A percentile compares a stretch with the other conserved stretches of the same genome.
phyloP scores from a whole-genome alignment of 2,329 filamentous ascomycete species.

The Cordyceps tenuipes region DNA sequence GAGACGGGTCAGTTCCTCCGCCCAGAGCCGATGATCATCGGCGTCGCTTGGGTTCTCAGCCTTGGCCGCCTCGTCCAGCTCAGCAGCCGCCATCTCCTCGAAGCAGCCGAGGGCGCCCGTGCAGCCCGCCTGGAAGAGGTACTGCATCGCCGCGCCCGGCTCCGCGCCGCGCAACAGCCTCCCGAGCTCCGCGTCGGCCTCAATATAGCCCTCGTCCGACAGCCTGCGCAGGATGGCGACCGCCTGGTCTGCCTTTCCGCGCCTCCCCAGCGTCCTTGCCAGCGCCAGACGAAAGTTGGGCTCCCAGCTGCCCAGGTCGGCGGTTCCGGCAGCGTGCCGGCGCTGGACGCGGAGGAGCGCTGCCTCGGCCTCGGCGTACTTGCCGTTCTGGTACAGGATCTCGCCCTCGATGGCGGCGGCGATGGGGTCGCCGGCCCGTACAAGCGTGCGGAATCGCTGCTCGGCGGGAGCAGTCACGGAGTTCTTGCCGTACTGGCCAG shows the following conservation, averaged over 20 bases:
- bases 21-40: conserved; percentile 22
- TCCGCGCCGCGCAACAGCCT: conserved; percentile 18
- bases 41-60: conserved; percentile 13
- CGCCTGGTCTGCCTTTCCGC: conserved; percentile 18
- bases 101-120: conserved; percentile 20
- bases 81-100: conserved; percentile 22
- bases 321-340: background rate
- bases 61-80: conserved; percentile 18
- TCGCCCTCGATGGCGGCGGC: conserved; percentile 28
- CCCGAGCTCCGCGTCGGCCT: conserved; percentile 22
- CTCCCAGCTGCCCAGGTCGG: conserved; percentile 6
- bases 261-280: conserved; percentile 1
- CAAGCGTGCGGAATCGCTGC: conserved; percentile 23
- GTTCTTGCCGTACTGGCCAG: conserved; percentile 16
- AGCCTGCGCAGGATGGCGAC: conserved; percentile 17
- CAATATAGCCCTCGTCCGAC: conserved; percentile 16
- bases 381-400: conserved; percentile 18
- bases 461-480: conserved; percentile 17
- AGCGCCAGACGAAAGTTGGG: conserved; percentile 3
- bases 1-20: conserved; percentile 27
- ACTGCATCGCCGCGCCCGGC: conserved; percentile 17
- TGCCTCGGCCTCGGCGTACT: conserved; percentile 17
- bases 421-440: conserved; percentile 25
- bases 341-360: background rate
- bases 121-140: conserved; percentile 21